Evolutionary conservation across 306 rosid species (phyloP).

Genomic region (Mimosa pudica): DNA sequence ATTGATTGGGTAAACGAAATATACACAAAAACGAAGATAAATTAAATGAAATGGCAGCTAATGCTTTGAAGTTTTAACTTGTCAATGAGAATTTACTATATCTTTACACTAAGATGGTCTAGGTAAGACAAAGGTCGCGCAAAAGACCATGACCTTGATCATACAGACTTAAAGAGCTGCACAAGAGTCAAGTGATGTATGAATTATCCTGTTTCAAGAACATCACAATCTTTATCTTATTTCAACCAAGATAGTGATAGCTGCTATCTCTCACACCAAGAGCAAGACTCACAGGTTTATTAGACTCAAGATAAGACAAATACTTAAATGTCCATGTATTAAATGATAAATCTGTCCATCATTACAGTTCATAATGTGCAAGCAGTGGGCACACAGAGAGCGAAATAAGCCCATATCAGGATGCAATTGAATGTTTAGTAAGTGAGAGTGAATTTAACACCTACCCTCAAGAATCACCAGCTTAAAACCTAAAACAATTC

Average conservation of each 20-base stretch:
- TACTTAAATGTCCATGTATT: background rate
- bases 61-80: background rate
- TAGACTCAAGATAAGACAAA: background rate
- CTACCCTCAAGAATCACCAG: conserved; percentile 33
- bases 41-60: background rate
- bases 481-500: conserved; percentile 11
- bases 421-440: background rate
- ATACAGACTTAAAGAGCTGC: background rate
- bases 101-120: background rate
- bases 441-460: background rate
- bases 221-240: background rate
- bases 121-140: background rate
- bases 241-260: background rate
- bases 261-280: background rate
- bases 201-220: background rate
- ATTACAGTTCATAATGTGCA: background rate
- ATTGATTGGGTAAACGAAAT: background rate
- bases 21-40: background rate
- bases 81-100: background rate
- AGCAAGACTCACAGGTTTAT: background rate
- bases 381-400: background rate
- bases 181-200: background rate
- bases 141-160: background rate
- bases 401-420: background rate
- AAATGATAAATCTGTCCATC: background rate